A percentile compares a stretch with the other conserved stretches of the same genome.
These are phyloP conservation scores for Trifolium dubium DNA, from an alignment of 306 rosid species.

Conservation along the genomic window DNA sequence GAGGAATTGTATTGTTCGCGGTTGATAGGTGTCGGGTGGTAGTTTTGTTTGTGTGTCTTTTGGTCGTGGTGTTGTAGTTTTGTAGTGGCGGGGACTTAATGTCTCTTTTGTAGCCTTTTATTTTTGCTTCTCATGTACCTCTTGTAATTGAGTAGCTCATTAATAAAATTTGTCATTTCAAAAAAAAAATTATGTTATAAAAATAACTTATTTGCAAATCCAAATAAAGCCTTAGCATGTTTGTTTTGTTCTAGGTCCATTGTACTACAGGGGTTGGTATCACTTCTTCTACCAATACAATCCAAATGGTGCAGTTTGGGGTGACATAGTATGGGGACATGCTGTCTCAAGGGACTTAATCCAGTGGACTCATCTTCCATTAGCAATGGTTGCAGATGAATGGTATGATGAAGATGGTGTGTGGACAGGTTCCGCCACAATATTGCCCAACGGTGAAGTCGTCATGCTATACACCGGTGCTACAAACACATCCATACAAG, in stretches of 20 bases:
- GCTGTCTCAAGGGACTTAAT: conserved; percentile 87
- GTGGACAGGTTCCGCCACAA: conserved; percentile 95
- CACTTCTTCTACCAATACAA: conserved; percentile 97
- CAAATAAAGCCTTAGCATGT: no score
- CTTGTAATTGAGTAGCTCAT: no score
- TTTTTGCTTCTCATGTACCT: no score
- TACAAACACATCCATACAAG: conserved; percentile 76
- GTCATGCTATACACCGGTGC: conserved; percentile 92
- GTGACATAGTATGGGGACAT: conserved; percentile 95
- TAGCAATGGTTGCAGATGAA: conserved; percentile 82
- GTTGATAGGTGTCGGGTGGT: no score
- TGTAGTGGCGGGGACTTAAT: no score
- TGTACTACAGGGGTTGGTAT: conserved; percentile 92
- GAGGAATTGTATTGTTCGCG: no score
- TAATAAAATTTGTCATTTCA: no score
- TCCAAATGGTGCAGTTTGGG: conserved; percentile 85
- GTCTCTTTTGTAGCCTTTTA: no score
- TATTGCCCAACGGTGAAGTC: conserved; percentile 63
- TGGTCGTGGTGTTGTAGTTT: no score
- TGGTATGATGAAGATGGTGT: conserved; percentile 86
- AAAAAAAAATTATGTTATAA: no score
- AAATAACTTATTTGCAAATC: no score
- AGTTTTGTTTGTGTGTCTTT: no score
- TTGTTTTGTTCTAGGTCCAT: conserved; percentile 61
- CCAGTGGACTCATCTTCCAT: conserved; percentile 93